These are phyloP conservation scores for Globisporangium uncinulatum DNA, from an alignment of 352 stramenopile genomes.

Conservation along the genomic window DNA sequence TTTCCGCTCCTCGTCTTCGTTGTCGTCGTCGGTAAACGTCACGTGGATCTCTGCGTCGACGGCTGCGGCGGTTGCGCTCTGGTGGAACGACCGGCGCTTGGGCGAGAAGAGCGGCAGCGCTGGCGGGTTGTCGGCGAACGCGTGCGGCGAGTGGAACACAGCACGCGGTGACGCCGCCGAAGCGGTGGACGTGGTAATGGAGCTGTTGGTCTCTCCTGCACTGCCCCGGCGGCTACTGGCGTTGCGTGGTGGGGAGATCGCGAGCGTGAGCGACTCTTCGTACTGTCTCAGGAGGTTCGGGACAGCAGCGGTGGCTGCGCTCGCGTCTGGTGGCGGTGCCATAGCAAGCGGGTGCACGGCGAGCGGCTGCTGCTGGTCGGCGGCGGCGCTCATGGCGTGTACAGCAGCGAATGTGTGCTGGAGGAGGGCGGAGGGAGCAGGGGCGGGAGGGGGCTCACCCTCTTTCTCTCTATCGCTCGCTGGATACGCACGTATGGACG, in stretches of 20 bases:
- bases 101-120: slow-evolving; percentile 55
- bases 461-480: no score
- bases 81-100: slow-evolving; percentile 30
- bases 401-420: no score
- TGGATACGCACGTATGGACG: no score
- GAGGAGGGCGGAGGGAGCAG: no score
- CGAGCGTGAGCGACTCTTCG: slow-evolving; percentile 37
- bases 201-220: neutral
- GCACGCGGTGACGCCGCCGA: slow-evolving; percentile 36
- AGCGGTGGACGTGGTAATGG: slow-evolving; percentile 1
- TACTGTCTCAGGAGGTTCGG: slow-evolving; percentile 40
- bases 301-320: neutral
- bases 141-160: slow-evolving; percentile 54
- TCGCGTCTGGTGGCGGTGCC: slow-evolving; percentile 2
- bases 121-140: slow-evolving; percentile 33
- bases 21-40: slow-evolving; percentile 33
- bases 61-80: slow-evolving; percentile 1
- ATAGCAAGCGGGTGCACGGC: slow-evolving; percentile 13
- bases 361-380: slow-evolving; percentile 9
- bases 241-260: slow-evolving; percentile 20
- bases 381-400: slow-evolving; percentile 8
- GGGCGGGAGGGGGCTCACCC: no score
- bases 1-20: slow-evolving; percentile 17
- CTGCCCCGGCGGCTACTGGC: neutral
- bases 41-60: slow-evolving; percentile 19